phyloP scores from a whole-genome alignment of 176 grass and related monocot species.

The Aegilops tauschii region DNA sequence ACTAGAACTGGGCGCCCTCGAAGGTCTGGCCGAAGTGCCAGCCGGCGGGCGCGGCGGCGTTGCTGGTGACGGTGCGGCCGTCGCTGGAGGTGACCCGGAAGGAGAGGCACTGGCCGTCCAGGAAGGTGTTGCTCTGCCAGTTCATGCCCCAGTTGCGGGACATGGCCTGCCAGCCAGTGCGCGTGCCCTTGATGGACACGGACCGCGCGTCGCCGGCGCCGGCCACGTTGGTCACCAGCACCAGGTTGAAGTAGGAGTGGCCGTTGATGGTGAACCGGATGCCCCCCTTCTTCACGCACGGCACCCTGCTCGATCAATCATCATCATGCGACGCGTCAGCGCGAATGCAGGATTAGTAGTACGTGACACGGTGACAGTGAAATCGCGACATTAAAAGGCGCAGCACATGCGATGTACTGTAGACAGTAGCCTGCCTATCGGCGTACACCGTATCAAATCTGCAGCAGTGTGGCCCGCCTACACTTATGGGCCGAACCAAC shows the following conservation, averaged over 20 bases:
- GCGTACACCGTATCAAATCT: slow-evolving; percentile 31
- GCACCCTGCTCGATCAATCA: slow-evolving; percentile 10
- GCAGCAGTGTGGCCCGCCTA: not conserved
- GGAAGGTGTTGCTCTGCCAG: slow-evolving; percentile 58
- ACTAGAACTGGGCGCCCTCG: slow-evolving; percentile 48
- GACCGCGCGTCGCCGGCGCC: slow-evolving; percentile 44
- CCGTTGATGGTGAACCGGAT: slow-evolving; percentile 62
- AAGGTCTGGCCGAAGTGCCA: slow-evolving; percentile 62
- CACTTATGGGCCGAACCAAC: slow-evolving; percentile 14
- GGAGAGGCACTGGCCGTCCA: slow-evolving; percentile 57
- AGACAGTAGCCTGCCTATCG: not conserved
- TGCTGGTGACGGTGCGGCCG: slow-evolving; percentile 54
- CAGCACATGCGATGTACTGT: slow-evolving; percentile 19
- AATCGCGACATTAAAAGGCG: not conserved
- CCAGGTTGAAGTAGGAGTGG: slow-evolving; percentile 70
- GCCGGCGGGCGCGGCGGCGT: slow-evolving; percentile 24
- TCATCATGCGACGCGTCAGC: not conserved
- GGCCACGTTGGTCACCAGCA: slow-evolving; percentile 56
- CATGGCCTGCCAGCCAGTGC: slow-evolving; percentile 57
- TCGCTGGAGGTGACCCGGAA: slow-evolving; percentile 54
- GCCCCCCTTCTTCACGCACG: slow-evolving; percentile 64
- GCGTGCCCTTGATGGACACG: slow-evolving; percentile 46
- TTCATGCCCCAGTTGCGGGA: slow-evolving; percentile 67
- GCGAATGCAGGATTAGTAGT: not conserved
- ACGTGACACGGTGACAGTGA: not conserved